phyloP scores from a whole-genome alignment of 495 filamentous ascomycete genomes.

The Rhypophila decipiens region DNA sequence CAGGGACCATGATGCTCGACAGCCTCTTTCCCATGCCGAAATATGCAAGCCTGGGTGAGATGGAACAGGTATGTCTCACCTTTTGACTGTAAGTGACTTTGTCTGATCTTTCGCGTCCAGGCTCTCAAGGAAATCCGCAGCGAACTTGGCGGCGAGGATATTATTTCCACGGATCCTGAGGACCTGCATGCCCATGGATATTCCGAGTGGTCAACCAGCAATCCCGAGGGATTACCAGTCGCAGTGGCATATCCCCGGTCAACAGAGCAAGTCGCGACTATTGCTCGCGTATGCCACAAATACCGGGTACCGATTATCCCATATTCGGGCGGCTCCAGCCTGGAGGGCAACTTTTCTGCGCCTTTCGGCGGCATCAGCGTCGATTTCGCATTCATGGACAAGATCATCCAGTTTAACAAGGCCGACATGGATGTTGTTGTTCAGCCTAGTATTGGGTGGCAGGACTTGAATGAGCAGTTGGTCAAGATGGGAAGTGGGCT shows the following conservation, averaged over 20 bases:
- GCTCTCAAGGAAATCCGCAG: constrained; percentile 49
- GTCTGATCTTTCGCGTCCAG: constrained; percentile 13
- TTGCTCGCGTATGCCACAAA: constrained; percentile 75
- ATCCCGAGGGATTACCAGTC: constrained; percentile 70
- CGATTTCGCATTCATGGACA: constrained; percentile 83
- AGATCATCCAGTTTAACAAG: constrained; percentile 69
- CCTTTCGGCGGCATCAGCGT: constrained; percentile 81
- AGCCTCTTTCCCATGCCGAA: constrained; percentile 28
- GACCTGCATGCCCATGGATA: constrained; percentile 77
- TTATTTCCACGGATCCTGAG: constrained; percentile 77
- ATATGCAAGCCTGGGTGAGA: constrained; percentile 44
- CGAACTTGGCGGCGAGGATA: constrained; percentile 56
- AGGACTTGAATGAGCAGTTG: constrained; percentile 76
- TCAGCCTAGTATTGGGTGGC: constrained; percentile 87
- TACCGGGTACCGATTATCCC: constrained; percentile 82
- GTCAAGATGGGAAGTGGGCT: constrained; percentile 61
- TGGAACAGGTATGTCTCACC: constrained; percentile 42
- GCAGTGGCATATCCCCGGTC: constrained; percentile 72
- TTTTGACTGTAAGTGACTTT: not conserved
- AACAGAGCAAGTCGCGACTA: constrained; percentile 73
- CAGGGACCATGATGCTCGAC: constrained; percentile 32
- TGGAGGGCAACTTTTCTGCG: constrained; percentile 85
- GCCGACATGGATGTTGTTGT: constrained; percentile 91
- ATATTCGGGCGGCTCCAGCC: constrained; percentile 79
- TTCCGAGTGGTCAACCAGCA: constrained; percentile 83